A percentile compares a stretch with the other conserved stretches of the same genome.
Evolutionary conservation across 352 stramenopile species (phyloP).

Genomic region (Pythium monospermum): DNA sequence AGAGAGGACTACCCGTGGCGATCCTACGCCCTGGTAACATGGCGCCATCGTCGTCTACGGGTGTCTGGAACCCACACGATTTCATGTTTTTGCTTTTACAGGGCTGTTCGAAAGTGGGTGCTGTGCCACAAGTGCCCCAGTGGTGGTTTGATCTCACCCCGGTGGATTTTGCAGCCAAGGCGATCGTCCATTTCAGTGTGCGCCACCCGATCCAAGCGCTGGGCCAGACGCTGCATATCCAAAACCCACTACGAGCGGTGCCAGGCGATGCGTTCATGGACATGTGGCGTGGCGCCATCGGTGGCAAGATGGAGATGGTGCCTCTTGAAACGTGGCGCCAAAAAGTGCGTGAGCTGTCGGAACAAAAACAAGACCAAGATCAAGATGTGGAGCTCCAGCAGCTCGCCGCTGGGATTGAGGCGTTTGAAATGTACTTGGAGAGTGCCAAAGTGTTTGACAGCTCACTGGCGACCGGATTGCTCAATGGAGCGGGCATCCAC

Average conservation of each 20-base stretch:
- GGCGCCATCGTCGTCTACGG: conserved; percentile 50
- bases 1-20: conserved; percentile 77
- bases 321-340: conserved; percentile 29
- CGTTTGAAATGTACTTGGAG: conserved; percentile 65
- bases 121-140: conserved; percentile 48
- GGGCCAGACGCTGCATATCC: conserved; percentile 70
- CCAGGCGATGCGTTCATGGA: conserved; percentile 46
- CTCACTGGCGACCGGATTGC: conserved; percentile 34
- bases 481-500: conserved; percentile 30
- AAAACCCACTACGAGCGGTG: conserved; percentile 44
- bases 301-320: conserved; percentile 7
- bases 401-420: conserved; percentile 49
- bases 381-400: conserved; percentile 40
- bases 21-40: conserved; percentile 90
- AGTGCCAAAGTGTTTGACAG: conserved; percentile 64
- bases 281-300: conserved; percentile 28
- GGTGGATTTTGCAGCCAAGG: conserved; percentile 86
- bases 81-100: conserved; percentile 88
- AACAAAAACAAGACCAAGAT: conserved; percentile 24
- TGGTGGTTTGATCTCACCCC: conserved; percentile 91
- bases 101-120: conserved; percentile 60
- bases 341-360: conserved; percentile 24
- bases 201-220: conserved; percentile 45
- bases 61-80: conserved; percentile 84
- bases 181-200: conserved; percentile 77